These are phyloP conservation scores for Karstenula rhodostoma DNA, from an alignment of 2,329 filamentous ascomycete species.

Conservation along the genomic window DNA sequence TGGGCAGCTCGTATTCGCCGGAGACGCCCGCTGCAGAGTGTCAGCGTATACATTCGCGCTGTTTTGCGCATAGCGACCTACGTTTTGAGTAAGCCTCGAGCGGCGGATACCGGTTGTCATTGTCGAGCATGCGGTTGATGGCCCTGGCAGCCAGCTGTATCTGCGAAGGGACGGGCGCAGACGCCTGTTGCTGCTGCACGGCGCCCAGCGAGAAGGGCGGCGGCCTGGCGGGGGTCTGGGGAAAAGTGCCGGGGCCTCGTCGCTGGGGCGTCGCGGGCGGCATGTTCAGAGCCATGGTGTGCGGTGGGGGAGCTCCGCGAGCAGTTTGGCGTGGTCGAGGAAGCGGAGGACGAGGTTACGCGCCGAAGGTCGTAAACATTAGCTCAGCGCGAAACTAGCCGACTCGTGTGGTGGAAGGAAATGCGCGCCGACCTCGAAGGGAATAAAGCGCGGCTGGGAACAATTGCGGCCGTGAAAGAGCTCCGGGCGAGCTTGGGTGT, in stretches of 20 bases:
- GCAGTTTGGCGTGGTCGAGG: conserved; percentile 33
- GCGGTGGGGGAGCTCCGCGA: conserved; percentile 16
- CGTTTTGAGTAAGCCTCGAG: conserved; percentile 88
- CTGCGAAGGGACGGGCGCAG: conserved; percentile 58
- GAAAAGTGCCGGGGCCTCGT: conserved; percentile 76
- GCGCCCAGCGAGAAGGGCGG: conserved; percentile 39
- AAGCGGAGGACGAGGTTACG: conserved; percentile 38
- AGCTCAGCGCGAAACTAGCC: conserved; percentile 30
- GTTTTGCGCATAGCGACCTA: conserved; percentile 57
- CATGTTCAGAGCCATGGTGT: conserved; percentile 41
- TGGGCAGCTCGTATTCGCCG: conserved; percentile 86
- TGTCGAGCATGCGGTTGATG: conserved; percentile 79
- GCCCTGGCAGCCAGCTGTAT: conserved; percentile 82
- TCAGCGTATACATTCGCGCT: conserved; percentile 33
- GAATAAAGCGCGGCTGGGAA: conserved; percentile 22
- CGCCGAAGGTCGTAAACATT: conserved; percentile 39
- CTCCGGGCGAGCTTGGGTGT: conserved; percentile 26
- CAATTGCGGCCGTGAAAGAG: conserved; percentile 39
- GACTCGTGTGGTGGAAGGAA: conserved; percentile 16
- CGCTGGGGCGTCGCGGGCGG: conserved; percentile 67
- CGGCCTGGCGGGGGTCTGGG: conserved; percentile 72
- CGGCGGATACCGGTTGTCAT: conserved; percentile 84
- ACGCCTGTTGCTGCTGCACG: conserved; percentile 28
- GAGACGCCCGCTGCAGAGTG: conserved; percentile 77
- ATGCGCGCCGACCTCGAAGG: conserved; percentile 27